phyloP scores from a whole-genome alignment of 805 yeast species.

The Hanseniaspora guilliermondii region DNA sequence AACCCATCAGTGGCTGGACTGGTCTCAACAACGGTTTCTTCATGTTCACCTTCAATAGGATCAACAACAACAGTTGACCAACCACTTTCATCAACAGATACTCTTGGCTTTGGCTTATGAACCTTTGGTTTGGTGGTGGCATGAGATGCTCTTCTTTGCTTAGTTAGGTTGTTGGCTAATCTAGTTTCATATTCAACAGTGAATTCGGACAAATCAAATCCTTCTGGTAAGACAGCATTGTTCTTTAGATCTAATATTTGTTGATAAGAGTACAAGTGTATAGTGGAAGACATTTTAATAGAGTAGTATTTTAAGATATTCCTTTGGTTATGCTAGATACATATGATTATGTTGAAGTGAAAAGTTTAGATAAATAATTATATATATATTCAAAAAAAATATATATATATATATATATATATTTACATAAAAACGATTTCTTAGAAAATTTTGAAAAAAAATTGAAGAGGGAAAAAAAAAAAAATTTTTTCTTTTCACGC shows the following conservation, averaged over 20 bases:
- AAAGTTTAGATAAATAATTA: no score
- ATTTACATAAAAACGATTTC: no score
- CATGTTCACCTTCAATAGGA: constrained; percentile 23
- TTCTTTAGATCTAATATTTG: constrained; percentile 49
- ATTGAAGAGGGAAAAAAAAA: no score
- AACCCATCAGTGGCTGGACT: neutral
- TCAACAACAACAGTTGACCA: constrained; percentile 55
- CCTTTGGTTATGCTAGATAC: no score
- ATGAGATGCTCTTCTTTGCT: constrained; percentile 46
- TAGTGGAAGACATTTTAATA: constrained; percentile 17
- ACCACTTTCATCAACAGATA: constrained; percentile 61
- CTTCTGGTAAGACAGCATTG: constrained; percentile 46
- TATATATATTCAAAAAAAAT: no score
- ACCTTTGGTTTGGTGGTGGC: constrained; percentile 39
- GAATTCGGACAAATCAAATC: constrained; percentile 53
- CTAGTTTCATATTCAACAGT: constrained; percentile 31
- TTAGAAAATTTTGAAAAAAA: no score
- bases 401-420: no score
- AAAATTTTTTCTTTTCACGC: no score
- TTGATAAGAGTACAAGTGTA: constrained; percentile 47
- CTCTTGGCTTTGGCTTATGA: constrained; percentile 42
- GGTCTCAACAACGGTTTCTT: constrained; percentile 24
- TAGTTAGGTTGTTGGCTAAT: constrained; percentile 28
- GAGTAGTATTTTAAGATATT: neutral
- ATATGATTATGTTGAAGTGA: no score